Conservation (phyloP, 2,329 filamentous ascomycete species). For the Arthrobotrys musiformis region DNA sequence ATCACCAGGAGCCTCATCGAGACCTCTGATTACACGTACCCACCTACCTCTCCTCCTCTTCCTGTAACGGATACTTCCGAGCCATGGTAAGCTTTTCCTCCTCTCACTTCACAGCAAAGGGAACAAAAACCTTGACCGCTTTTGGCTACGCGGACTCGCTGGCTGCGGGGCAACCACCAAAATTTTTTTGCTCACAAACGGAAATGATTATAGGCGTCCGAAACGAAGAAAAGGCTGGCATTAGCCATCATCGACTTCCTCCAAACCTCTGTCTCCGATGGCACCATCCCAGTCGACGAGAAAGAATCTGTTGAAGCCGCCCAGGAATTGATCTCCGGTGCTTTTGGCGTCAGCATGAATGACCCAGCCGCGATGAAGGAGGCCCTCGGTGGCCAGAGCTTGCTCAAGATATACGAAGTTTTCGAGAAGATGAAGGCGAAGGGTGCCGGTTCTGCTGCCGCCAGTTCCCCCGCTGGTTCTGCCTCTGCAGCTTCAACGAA, state of each 20-base stretch:
- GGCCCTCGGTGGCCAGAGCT: constrained; percentile 85
- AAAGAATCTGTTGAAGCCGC: constrained; percentile 94
- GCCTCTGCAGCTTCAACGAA: constrained; percentile 61
- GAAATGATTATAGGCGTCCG: constrained; percentile 58
- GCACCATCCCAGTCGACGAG: constrained; percentile 87
- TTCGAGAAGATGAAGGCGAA: constrained; percentile 92
- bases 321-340: constrained; percentile 90
- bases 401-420: constrained; percentile 90
- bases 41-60: neutral
- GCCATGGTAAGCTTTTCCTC: constrained; percentile 45
- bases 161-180: constrained; percentile 29
- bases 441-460: constrained; percentile 64
- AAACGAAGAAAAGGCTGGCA: constrained; percentile 85
- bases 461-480: constrained; percentile 63
- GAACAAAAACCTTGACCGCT: constrained; percentile 46
- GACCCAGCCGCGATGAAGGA: constrained; percentile 77
- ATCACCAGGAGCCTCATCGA: constrained; percentile 15
- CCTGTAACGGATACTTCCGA: constrained; percentile 15
- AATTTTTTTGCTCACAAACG: neutral
- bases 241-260: constrained; percentile 98
- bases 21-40: neutral
- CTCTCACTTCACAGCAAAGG: neutral
- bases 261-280: constrained; percentile 82
- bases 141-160: constrained; percentile 30
- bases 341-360: constrained; percentile 91